Percentiles rank a stretch among this genome's conserved stretches.
phyloP scores from a whole-genome alignment of 1,284 basidiomycete genomes.

The Boletus mariae region DNA sequence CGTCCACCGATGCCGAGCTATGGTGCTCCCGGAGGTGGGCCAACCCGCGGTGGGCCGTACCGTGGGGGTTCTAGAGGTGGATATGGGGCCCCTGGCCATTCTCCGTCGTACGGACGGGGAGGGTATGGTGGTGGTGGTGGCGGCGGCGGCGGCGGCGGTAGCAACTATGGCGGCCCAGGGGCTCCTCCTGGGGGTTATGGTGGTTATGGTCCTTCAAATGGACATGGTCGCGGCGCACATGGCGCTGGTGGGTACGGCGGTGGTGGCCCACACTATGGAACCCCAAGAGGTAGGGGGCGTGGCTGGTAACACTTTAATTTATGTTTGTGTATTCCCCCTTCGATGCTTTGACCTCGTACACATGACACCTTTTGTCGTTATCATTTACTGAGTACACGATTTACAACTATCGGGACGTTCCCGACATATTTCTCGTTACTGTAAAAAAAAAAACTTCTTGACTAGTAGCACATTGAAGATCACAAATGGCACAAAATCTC shows the following conservation, averaged over 20 bases:
- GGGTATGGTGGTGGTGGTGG: conserved; percentile 16
- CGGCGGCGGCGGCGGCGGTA: conserved; percentile 15
- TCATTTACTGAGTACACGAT: conserved; percentile 22
- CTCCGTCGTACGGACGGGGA: conserved; percentile 27
- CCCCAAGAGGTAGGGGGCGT: conserved; percentile 38
- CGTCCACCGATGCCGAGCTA: conserved; percentile 27
- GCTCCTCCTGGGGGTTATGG: conserved; percentile 21
- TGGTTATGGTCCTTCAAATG: conserved; percentile 40
- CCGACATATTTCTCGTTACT: neutral
- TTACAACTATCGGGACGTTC: conserved; percentile 5
- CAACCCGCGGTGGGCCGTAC: conserved; percentile 25
- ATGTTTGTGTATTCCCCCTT: conserved; percentile 27
- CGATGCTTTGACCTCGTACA: conserved; percentile 7
- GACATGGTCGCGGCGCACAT: conserved; percentile 47
- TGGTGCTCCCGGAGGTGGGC: conserved; percentile 25
- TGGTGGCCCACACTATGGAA: conserved; percentile 24
- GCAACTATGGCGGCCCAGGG: conserved; percentile 16
- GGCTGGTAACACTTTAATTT: conserved; percentile 36
- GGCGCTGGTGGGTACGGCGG: conserved; percentile 21
- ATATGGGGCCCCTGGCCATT: conserved; percentile 20
- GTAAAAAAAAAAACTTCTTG: neutral
- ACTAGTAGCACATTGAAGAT: conserved; percentile 1
- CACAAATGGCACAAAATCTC: neutral
- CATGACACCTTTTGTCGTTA: conserved; percentile 7
- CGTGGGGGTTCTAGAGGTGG: conserved; percentile 28